Base-by-base conservation (phyloP, 73 alveolate genomes). In the Effrenium voratum region DNA sequence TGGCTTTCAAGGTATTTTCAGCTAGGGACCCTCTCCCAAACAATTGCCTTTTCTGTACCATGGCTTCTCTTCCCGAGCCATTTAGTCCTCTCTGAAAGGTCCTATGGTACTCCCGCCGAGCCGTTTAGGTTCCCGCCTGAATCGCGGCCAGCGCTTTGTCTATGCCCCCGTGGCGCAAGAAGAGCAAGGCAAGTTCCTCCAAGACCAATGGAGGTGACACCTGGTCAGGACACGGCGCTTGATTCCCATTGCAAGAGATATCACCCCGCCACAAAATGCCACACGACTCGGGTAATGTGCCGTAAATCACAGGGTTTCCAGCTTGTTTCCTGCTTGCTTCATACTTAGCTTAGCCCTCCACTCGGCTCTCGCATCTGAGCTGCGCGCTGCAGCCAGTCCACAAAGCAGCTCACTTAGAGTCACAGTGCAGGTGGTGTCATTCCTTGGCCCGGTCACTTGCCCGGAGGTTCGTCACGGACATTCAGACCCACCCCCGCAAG, bases 371-470 rank as follows among this genome's bases (percentile, higher is more conserved):
- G 22, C 12, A 55, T 15, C 77, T 63, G 92, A 44, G 75, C 15
- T 73, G 3, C 75, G 24, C 36, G 34, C 92, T 3, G 75, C 92
- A 10, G 92, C 92, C 75, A 82, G 49, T 22, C 92, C 92, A 49
- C 92, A 82, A 6, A 82, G 73, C 34, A 82, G 92, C 75, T 82
- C 92, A 50, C 92, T 82, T 15, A 82, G 75, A 3, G 92, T 82
- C 76, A 82, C 92, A 2, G 92, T 82, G 72, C 32, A 28, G 73
- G 92, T 49, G 44, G 75, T 3, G 4, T 82, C 92, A 34, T 82
- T 82, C 92, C 92, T 82, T n/a, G n/a, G n/a, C n/a, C n/a, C n/a
- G n/a, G n/a, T n/a, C n/a, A n/a, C n/a, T n/a, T n/a, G n/a, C n/a
- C n/a, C n/a, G n/a, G n/a, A n/a, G n/a, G n/a, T n/a, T n/a, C n/a